These are phyloP conservation scores for Cucurbita maxima DNA, from an alignment of 306 rosid genomes.

Conservation along the genomic window DNA sequence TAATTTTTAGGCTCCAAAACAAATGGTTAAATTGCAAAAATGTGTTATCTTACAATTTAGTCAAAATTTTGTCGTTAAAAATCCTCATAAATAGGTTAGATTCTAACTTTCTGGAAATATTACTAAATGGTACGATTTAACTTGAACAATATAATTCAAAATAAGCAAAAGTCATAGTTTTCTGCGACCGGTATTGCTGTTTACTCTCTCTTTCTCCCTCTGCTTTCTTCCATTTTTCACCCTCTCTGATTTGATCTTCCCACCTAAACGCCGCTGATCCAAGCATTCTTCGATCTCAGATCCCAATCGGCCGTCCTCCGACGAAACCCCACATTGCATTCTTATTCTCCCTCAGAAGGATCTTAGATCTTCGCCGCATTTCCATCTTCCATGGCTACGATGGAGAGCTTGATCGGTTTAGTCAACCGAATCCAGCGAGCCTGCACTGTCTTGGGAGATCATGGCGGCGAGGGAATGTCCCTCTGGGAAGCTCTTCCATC, in stretches of 20 bases:
- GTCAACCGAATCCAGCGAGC: slow-evolving; percentile 92
- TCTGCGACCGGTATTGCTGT: slow-evolving; percentile 3
- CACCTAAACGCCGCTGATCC: slow-evolving; percentile 17
- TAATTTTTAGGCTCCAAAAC: too few species aligned
- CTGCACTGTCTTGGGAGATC: slow-evolving; percentile 86
- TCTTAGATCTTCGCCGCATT: slow-evolving; percentile 2
- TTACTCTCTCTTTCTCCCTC: neutral
- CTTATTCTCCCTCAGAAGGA: neutral
- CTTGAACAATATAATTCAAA: neutral
- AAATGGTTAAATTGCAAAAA: too few species aligned
- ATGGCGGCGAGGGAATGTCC: slow-evolving; percentile 97
- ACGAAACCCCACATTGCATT: neutral
- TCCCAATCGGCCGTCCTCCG: neutral
- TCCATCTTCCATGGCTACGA: slow-evolving; percentile 59
- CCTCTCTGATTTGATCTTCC: slow-evolving; percentile 22
- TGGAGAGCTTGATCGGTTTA: slow-evolving; percentile 99
- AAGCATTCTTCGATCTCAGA: neutral
- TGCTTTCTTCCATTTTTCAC: neutral
- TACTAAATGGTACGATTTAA: too few species aligned
- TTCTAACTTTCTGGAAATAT: too few species aligned
- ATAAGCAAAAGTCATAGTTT: neutral
- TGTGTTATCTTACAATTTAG: too few species aligned
- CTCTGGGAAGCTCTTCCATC: slow-evolving; percentile 99
- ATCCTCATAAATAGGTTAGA: too few species aligned
- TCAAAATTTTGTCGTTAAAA: too few species aligned